Conservation (phyloP, 768 basidiomycete genomes). For the Multifurca ochricompacta region DNA sequence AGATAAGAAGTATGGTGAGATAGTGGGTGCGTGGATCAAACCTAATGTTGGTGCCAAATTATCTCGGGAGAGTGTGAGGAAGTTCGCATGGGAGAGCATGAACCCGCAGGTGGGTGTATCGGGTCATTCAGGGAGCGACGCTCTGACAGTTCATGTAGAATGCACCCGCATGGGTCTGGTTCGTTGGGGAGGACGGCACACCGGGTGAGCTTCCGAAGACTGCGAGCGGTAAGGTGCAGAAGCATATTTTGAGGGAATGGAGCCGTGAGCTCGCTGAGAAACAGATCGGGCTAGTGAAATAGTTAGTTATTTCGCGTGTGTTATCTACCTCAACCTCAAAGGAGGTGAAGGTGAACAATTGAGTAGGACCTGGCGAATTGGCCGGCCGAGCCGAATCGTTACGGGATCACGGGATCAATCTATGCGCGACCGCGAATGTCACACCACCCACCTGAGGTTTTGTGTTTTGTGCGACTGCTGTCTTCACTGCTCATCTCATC, state of each 20-base stretch:
- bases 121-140: not conserved
- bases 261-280: constrained; percentile 45
- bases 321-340: no score
- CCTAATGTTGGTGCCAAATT: constrained; percentile 28
- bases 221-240: constrained; percentile 82
- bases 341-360: no score
- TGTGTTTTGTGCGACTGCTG: no score
- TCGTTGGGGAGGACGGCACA: constrained; percentile 57
- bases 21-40: constrained; percentile 74
- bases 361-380: no score
- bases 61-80: constrained; percentile 46
- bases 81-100: constrained; percentile 49
- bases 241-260: constrained; percentile 69
- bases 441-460: not conserved
- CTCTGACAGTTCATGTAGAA: constrained; percentile 39
- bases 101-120: constrained; percentile 62
- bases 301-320: no score
- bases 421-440: no score
- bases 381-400: no score
- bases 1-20: constrained; percentile 61
- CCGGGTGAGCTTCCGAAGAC: constrained; percentile 68
- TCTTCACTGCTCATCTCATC: no score
- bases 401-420: no score
- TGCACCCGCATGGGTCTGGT: constrained; percentile 79
- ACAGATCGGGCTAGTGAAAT: constrained; percentile 31